These are phyloP conservation scores for Whalleya microplaca DNA, from an alignment of 2,329 filamentous ascomycete genomes.

Conservation along the genomic window DNA sequence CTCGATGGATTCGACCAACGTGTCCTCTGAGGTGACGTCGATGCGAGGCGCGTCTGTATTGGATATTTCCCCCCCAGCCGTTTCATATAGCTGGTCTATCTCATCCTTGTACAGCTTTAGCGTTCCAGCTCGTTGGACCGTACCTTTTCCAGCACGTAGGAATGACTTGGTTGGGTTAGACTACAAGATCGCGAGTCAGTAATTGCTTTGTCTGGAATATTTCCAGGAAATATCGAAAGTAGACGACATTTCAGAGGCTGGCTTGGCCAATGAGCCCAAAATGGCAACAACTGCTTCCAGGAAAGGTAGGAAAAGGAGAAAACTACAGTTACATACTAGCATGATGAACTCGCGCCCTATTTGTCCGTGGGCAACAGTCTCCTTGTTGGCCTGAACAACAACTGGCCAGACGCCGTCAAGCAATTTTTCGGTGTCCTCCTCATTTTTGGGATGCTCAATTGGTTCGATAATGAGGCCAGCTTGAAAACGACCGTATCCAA, in stretches of 20 bases:
- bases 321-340: background rate
- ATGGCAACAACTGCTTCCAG: too few species aligned
- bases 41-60: conserved; percentile 29
- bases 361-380: conserved; percentile 50
- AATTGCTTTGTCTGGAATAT: background rate
- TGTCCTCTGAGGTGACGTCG: conserved; percentile 36
- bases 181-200: conserved; percentile 23
- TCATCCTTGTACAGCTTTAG: conserved; percentile 47
- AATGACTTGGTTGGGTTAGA: conserved; percentile 48
- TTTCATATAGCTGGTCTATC: conserved; percentile 47
- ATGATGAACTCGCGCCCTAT: conserved; percentile 46
- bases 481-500: conserved; percentile 51
- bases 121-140: conserved; percentile 46
- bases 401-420: conserved; percentile 49
- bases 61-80: conserved; percentile 14
- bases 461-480: conserved; percentile 54
- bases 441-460: conserved; percentile 29
- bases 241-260: too few species aligned
- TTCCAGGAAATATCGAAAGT: background rate
- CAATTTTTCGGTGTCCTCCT: conserved; percentile 36
- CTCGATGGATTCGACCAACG: conserved; percentile 36
- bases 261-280: too few species aligned
- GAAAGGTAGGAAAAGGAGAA: background rate
- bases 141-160: conserved; percentile 49
- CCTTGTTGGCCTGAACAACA: conserved; percentile 47